phyloP scores from a whole-genome alignment of 768 basidiomycete species.

The Mrakia frigida region DNA sequence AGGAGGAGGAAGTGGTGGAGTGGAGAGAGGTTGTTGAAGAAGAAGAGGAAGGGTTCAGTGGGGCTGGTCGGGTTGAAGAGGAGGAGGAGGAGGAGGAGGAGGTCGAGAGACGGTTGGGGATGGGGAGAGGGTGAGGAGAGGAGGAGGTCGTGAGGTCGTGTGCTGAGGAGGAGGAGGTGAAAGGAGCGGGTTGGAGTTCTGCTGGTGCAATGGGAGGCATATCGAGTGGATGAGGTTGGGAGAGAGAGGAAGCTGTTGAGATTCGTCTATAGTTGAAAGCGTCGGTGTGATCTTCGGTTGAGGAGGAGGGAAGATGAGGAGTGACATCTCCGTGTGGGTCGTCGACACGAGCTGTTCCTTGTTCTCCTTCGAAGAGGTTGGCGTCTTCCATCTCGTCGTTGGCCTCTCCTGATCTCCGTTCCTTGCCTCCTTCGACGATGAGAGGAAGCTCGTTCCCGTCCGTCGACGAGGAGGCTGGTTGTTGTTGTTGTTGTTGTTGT shows the following conservation, averaged over 20 bases:
- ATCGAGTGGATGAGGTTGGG: slow-evolving; percentile 19
- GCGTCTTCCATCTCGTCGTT: background rate
- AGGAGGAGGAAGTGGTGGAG: background rate
- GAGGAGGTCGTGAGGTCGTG: background rate
- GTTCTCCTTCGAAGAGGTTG: background rate
- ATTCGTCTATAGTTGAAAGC: background rate
- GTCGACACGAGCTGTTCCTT: background rate
- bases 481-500: background rate
- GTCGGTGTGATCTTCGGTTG: background rate
- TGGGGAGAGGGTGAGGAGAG: background rate
- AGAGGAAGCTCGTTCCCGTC: too few species aligned
- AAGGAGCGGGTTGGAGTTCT: background rate
- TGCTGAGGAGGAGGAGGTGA: background rate
- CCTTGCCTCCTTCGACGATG: background rate
- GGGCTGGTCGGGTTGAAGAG: background rate
- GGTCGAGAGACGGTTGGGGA: background rate
- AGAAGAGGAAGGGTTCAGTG: too few species aligned
- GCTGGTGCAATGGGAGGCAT: background rate
- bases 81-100: slow-evolving; percentile 5
- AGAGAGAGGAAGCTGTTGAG: slow-evolving; percentile 2
- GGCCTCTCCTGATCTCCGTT: background rate
- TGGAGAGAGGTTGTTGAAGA: background rate
- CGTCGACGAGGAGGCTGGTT: background rate
- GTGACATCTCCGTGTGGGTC: background rate
- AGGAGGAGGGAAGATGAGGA: background rate